These are phyloP conservation scores for Hypoxylon lienhwacheense DNA, from an alignment of 495 filamentous ascomycete species.

Conservation along the genomic window DNA sequence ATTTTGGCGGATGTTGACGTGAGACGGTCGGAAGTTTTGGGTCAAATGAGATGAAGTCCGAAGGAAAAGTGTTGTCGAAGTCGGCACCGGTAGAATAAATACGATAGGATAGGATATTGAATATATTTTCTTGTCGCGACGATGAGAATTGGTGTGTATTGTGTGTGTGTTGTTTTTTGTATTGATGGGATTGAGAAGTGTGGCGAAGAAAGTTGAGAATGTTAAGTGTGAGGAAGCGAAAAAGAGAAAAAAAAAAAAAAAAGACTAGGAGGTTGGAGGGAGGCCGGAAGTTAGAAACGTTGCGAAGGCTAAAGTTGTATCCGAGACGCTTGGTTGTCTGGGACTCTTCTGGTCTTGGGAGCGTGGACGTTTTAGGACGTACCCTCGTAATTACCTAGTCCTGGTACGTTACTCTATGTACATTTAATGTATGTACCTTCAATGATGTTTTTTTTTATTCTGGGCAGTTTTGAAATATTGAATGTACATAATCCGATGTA, in stretches of 20 bases:
- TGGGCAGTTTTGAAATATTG: too few species aligned
- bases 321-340: constrained; percentile 34
- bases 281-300: constrained; percentile 30
- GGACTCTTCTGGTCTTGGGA: constrained; percentile 4
- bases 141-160: constrained; percentile 18
- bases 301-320: constrained; percentile 34
- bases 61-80: constrained; percentile 5
- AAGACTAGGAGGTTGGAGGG: constrained; percentile 29
- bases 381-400: too few species aligned
- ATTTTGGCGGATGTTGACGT: constrained; percentile 51
- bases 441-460: neutral
- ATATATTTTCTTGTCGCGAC: constrained; percentile 17
- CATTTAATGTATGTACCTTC: neutral
- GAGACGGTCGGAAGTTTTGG: constrained; percentile 15
- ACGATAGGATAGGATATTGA: neutral
- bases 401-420: too few species aligned
- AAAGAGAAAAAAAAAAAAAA: constrained; percentile 4
- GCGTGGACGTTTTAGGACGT: constrained; percentile 7
- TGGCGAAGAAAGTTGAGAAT: constrained; percentile 22
- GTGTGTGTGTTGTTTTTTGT: too few species aligned
- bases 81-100: constrained; percentile 19
- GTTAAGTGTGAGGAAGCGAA: constrained; percentile 3
- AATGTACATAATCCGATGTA: too few species aligned
- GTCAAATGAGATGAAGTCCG: constrained; percentile 4
- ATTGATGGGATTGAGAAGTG: constrained; percentile 27